Base-by-base conservation (phyloP, 768 basidiomycete genomes). In the Tricholoma hemisulphureum region DNA sequence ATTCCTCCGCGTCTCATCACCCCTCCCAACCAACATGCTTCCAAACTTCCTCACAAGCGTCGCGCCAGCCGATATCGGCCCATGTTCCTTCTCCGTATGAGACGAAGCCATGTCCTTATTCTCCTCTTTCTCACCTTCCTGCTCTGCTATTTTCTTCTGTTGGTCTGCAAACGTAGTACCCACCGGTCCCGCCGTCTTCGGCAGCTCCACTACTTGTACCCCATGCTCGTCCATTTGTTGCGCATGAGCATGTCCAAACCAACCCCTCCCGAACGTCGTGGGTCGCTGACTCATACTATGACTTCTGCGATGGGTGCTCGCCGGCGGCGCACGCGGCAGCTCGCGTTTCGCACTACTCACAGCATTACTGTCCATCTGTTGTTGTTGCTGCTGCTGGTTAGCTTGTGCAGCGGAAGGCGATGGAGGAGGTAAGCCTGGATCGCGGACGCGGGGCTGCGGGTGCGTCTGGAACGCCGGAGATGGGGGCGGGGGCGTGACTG, bases 221-320 rank as follows among this genome's bases (percentile, higher is more conserved):
- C 76, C 78, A 24, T 75, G 67, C 66, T 84, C 84, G 51, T 80
- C 79, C 32, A 75, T 72, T 18, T 67, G 68, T 53, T 64, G 73
- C 52, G 37, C 68, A 72, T 55, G 61, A 56, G 65, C 71, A 51
- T 73, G 70, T 3, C 86, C 85, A 69, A 88, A 85, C 75, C 85
- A 83, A 2, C 83, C 81, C 43, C 83, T 77, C 18, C 80, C 63
- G 8, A 78, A 65, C 48, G 71, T 72, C 46, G 73, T 75, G 46
- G 89, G 91, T 18, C 90, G 74, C 67, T 92, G 89, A 63, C 87
- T 90, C 71, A 94, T 79, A 66, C 89, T 91, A 69, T 93, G 92
- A 59, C 89, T 93, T 54, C 91, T 78, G 53, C 87, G 80, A 71
- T 95, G 93, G 5, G 87, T 89, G 28, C 87, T 86, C 4, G 86